These are phyloP conservation scores for Rhizoclosmatium sp. DNA, from an alignment of 192 early-diverging fungal genomes.

Conservation along the genomic window DNA sequence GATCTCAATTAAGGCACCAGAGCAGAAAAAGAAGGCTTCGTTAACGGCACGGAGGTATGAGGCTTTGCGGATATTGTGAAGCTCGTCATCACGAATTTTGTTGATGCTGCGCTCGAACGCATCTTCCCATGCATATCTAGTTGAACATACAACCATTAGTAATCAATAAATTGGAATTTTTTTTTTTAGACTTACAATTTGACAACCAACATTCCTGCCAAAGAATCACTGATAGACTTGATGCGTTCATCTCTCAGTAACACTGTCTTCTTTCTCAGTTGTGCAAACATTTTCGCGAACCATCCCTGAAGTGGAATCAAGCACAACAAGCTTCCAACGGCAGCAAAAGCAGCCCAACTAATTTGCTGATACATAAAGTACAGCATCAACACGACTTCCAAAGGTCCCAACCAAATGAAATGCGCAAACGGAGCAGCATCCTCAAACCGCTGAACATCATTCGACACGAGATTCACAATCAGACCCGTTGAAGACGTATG, in stretches of 20 bases:
- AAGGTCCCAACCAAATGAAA: slow-evolving; percentile 54
- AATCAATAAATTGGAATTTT: too few relatives aligned
- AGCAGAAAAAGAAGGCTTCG: slow-evolving; percentile 59
- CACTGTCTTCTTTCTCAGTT: slow-evolving; percentile 41
- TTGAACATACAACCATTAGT: too few relatives aligned
- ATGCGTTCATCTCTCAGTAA: slow-evolving; percentile 52
- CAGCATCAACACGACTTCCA: slow-evolving; percentile 46
- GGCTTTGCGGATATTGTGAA: slow-evolving; percentile 44
- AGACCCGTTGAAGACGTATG: slow-evolving; percentile 51
- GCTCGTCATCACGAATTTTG: slow-evolving; percentile 43
- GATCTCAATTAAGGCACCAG: slow-evolving; percentile 47
- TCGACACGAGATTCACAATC: slow-evolving; percentile 59
- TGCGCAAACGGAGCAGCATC: slow-evolving; percentile 53
- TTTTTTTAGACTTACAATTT: slow-evolving; percentile 39
- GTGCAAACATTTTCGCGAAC: slow-evolving; percentile 46
- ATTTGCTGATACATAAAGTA: slow-evolving; percentile 60
- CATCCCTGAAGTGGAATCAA: slow-evolving; percentile 56
- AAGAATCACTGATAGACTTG: slow-evolving; percentile 52
- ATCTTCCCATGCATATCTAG: slow-evolving; percentile 58
- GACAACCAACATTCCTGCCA: slow-evolving; percentile 59
- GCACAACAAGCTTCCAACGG: slow-evolving; percentile 38
- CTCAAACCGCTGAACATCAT: slow-evolving; percentile 64
- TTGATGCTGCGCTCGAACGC: slow-evolving; percentile 53
- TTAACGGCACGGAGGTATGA: slow-evolving; percentile 52
- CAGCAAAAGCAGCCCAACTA: slow-evolving; percentile 48